These are phyloP conservation scores for Penicillium sp. DNA, from an alignment of 2,329 filamentous ascomycete species.

Conservation along the genomic window DNA sequence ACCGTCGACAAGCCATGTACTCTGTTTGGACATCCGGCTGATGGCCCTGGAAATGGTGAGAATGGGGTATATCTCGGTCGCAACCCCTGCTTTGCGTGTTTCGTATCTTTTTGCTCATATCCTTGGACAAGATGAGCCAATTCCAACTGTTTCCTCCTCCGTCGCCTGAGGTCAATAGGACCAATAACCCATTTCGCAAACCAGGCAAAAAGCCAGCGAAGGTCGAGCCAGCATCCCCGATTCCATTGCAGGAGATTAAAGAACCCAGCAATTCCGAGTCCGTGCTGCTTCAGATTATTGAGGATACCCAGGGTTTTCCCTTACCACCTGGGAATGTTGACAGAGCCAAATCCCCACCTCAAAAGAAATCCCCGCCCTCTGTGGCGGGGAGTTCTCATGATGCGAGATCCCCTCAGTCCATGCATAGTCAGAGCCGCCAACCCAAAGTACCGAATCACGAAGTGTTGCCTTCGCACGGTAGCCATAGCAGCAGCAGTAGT, in stretches of 20 bases:
- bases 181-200: slow-evolving; percentile 39
- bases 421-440: slow-evolving; percentile 17
- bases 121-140: slow-evolving; percentile 31
- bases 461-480: slow-evolving; percentile 12
- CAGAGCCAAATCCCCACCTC: slow-evolving; percentile 17
- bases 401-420: slow-evolving; percentile 18
- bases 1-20: slow-evolving; percentile 6
- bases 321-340: slow-evolving; percentile 24
- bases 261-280: slow-evolving; percentile 34
- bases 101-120: slow-evolving; percentile 6
- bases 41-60: neutral
- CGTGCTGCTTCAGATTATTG: slow-evolving; percentile 41
- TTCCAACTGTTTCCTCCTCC: slow-evolving; percentile 46
- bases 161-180: slow-evolving; percentile 29
- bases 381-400: slow-evolving; percentile 12
- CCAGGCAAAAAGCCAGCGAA: slow-evolving; percentile 26
- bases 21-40: slow-evolving; percentile 3
- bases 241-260: slow-evolving; percentile 34
- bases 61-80: slow-evolving; percentile 25
- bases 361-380: slow-evolving; percentile 14
- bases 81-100: slow-evolving; percentile 16
- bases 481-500: slow-evolving; percentile 18
- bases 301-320: slow-evolving; percentile 37
- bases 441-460: slow-evolving; percentile 12
- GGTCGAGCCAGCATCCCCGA: slow-evolving; percentile 27